Base-by-base conservation (phyloP, 257 asterid genomes). In the Solanum sejunctum region DNA sequence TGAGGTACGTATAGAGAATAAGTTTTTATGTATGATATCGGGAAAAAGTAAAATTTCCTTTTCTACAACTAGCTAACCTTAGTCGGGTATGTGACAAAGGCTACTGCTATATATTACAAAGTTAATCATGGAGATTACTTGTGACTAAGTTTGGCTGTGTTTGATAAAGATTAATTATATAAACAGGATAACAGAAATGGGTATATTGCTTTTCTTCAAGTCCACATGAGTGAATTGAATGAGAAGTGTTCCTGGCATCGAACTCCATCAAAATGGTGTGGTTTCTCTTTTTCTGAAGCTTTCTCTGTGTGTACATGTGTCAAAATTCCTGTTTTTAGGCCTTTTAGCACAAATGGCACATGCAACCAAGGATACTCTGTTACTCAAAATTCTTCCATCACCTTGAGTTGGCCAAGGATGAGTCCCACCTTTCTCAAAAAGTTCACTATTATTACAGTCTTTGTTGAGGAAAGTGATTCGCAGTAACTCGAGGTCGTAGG, bases 1-100 rank as follows among this genome's bases (percentile, higher is more conserved):
- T 85, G 97, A 96, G 99, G 99, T 94, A 89, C 72, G 84, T 80
- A 15, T 83, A 12, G 67, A 45, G 13, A 18, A 85, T 18, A 49
- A 39, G 36, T 41, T 82, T 85, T 63, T 72, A 21, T 36, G 71
- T 84, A 58, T 86, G 26, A 81, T 80, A 56, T 83, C n/a, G 18
- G 71, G 77, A 18, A 28, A 26, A 81, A 60, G 41, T 75, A 61
- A 41, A 63, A 81, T 67, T 86, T 60, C 18, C 43, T 78, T 47
- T 83, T 66, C 80, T 21, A 67, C 20, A 52, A 54, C 52, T 51
- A 51, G 64, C 21, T 77, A 9, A 52, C 49, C 7, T 77, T 77
- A 51, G 82, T 51, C 26, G 63, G 26, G 64, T 77, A 26, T 18
- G 1, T 28, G 79, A 61, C 80, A 75, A 77, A 15, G 64, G 49